Percentiles rank a stretch among this genome's conserved stretches.
Conservation (phyloP, 371 early-diverging fungal genomes). For the Mortierella sp. region DNA sequence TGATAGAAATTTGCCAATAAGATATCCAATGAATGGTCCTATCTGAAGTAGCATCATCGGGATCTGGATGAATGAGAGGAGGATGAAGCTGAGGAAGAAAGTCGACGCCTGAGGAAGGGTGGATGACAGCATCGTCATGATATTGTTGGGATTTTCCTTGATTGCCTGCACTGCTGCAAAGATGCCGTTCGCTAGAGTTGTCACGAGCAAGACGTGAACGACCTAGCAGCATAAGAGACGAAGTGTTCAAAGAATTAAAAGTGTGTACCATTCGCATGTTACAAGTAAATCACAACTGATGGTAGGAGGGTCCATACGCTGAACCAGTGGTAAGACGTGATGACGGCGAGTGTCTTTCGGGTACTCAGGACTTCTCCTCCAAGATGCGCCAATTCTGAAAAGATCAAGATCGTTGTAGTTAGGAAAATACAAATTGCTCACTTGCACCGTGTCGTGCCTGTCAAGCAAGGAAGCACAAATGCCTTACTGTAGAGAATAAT, state of each 20-base stretch:
- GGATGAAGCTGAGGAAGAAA: slow-evolving; percentile 87
- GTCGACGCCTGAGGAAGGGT: slow-evolving; percentile 77
- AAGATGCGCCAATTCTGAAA: slow-evolving; percentile 32
- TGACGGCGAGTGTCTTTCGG: slow-evolving; percentile 28
- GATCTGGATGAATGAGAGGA: slow-evolving; percentile 74
- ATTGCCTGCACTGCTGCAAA: slow-evolving; percentile 64
- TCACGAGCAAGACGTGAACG: slow-evolving; percentile 84
- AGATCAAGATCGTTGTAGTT: no score
- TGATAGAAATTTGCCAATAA: slow-evolving; percentile 66
- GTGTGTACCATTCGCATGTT: slow-evolving; percentile 58
- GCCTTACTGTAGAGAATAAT: slow-evolving; percentile 68
- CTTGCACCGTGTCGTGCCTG: no score
- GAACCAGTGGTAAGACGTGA: slow-evolving; percentile 53
- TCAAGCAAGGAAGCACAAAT: no score
- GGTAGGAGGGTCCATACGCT: slow-evolving; percentile 63
- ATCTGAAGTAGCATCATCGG: slow-evolving; percentile 69
- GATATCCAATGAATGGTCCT: slow-evolving; percentile 60
- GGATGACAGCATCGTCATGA: slow-evolving; percentile 67
- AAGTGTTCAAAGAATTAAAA: neutral
- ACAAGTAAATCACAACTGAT: slow-evolving; percentile 48
- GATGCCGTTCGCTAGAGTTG: slow-evolving; percentile 78
- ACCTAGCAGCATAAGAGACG: slow-evolving; percentile 56
- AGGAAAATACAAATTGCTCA: no score
- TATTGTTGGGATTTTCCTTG: slow-evolving; percentile 61
- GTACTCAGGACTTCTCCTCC: slow-evolving; percentile 34